Percentiles rank a stretch among this genome's conserved stretches.
phyloP scores from a whole-genome alignment of 1,139 yeast genomes.

The Scheffersomyces illinoinensis region DNA sequence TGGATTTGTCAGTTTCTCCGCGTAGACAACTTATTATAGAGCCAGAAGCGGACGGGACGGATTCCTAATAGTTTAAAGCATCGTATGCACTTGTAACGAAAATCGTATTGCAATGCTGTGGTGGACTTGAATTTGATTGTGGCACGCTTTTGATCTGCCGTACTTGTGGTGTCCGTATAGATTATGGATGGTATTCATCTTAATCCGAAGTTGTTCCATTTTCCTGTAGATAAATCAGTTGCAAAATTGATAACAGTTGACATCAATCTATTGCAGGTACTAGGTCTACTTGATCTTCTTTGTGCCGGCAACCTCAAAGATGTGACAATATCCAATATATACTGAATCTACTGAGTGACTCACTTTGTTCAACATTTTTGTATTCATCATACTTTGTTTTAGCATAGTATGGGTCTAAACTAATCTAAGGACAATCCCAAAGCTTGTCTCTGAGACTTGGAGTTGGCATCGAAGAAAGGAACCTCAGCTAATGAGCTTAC shows the following conservation, averaged over 20 bases:
- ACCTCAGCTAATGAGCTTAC: constrained; percentile 57
- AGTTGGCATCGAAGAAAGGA: constrained; percentile 50
- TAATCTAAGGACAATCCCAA: constrained; percentile 34
- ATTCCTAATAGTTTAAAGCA: neutral
- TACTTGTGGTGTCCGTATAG: no score
- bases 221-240: no score
- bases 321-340: no score
- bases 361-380: neutral
- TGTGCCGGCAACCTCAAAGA: no score
- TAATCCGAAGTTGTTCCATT: no score
- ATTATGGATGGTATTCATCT: no score
- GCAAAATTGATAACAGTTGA: no score
- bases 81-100: neutral
- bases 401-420: neutral
- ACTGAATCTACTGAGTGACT: neutral
- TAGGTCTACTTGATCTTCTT: no score
- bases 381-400: no score
- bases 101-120: no score
- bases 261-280: no score
- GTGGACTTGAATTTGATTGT: neutral
- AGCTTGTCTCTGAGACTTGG: constrained; percentile 55
- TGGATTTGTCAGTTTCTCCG: neutral
- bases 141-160: neutral
- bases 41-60: neutral
- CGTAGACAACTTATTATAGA: neutral